Evolutionary conservation across 768 basidiomycete genomes (phyloP), one percentile per base, ranked within the genome.

Genomic region (Nidula microcarpa): DNA sequence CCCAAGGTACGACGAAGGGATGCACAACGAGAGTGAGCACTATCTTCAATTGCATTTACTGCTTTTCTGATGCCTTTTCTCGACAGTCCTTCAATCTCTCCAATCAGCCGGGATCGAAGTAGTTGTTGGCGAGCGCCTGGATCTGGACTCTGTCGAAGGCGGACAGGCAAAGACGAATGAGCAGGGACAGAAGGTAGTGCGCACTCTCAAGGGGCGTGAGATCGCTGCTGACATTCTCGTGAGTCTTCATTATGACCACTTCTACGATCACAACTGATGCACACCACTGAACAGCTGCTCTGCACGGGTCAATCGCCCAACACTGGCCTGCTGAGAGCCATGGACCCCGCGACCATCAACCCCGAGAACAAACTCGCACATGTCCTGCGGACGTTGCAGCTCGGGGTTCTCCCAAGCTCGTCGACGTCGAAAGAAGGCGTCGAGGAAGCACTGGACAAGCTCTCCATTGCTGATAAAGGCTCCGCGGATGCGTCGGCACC

Each of bases 251-350:
- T 32, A 17, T 56, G 23, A 32, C 17, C 53, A 18, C 34, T 33
- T 41, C 23, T 1, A n/a, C 11, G 30, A 17, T 30, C 11, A 17
- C 8, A 2, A 44, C 53, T 7, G 35, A 11, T 23, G 18, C 13
- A 37, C 14, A 4, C 34, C 30, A 6, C n/a, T 33, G 39, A 30
- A 30, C 23, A 83, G 82, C 74, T 85, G 9, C 67, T 84, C 1
- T 85, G 84, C 57, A 85, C 82, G 0, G 85, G 85, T 6, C 85
- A 86, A 63, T 65, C 59, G 5, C 83, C 83, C 14, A 85, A 86
- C 60, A 82, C 83, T 0, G 61, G 58, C 1, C 57, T 85, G 36
- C 64, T 87, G 1, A 61, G 57, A 17, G 60, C 59, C 1, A 70
- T 80, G 68, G 75, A 80, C 59, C 62, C 71, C 2, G 53, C 58